phyloP scores from a whole-genome alignment of 208 protist species.

The Wallacemonas sp. region DNA sequence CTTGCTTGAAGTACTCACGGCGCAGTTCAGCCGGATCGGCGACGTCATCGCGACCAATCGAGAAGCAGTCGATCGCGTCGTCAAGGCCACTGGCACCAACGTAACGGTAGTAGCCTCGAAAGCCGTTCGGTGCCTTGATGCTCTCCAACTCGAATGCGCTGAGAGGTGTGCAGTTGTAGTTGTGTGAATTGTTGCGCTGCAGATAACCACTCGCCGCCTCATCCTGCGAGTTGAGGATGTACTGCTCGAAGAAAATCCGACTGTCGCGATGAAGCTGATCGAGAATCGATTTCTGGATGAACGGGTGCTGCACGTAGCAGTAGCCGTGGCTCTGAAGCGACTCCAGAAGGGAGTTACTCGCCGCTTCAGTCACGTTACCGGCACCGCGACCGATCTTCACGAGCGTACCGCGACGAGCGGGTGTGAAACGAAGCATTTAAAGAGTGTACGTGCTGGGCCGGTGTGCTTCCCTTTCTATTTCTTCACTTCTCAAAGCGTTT shows the following conservation, averaged over 20 bases:
- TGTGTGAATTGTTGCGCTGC: conserved; percentile 38
- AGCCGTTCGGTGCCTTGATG: conserved; percentile 62
- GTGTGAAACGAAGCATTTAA: conserved; percentile 41
- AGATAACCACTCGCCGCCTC: conserved; percentile 17
- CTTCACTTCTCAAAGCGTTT: too few relatives aligned
- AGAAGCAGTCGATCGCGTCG: conserved; percentile 89
- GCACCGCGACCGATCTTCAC: conserved; percentile 80
- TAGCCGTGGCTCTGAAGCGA: conserved; percentile 85
- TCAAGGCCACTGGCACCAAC: conserved; percentile 78
- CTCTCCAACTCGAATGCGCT: conserved; percentile 73
- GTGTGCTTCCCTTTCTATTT: background rate
- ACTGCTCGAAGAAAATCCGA: conserved; percentile 85
- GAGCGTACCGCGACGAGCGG: conserved; percentile 49
- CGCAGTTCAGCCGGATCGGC: conserved; percentile 61
- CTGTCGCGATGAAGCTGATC: conserved; percentile 86
- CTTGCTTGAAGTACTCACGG: conserved; percentile 60
- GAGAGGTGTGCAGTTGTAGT: conserved; percentile 65
- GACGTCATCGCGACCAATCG: conserved; percentile 75
- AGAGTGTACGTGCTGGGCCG: background rate
- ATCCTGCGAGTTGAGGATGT: conserved; percentile 48
- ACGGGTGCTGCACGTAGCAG: conserved; percentile 89
- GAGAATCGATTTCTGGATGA: conserved; percentile 81
- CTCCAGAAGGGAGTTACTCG: conserved; percentile 83
- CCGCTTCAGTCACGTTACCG: conserved; percentile 73
- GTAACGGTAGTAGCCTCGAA: conserved; percentile 86